phyloP scores from a whole-genome alignment of 225 moss, liverwort and hornwort genomes.

The Thuidium tamariscinum region DNA sequence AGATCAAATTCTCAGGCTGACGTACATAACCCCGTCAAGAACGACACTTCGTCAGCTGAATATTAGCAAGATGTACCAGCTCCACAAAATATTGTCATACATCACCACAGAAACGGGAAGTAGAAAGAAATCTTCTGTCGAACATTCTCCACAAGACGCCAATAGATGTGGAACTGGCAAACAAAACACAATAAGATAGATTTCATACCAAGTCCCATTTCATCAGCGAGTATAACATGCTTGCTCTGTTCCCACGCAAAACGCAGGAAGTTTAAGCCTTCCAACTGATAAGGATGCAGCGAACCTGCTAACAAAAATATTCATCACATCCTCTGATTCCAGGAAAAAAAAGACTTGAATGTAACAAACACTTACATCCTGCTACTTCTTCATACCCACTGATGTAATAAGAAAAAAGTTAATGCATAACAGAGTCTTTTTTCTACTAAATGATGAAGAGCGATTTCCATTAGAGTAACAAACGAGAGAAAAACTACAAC shows the following conservation, averaged over 20 bases:
- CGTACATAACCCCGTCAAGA: neutral
- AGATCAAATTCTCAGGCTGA: neutral
- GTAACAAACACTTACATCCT: neutral
- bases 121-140: neutral
- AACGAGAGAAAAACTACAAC: neutral
- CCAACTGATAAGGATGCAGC: constrained; percentile 94
- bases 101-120: neutral
- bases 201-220: constrained; percentile 79
- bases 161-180: neutral
- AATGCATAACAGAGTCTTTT: neutral
- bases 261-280: constrained; percentile 86
- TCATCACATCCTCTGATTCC: neutral
- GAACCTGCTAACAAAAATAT: constrained; percentile 35
- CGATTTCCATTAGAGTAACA: neutral
- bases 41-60: neutral
- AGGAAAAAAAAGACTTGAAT: neutral
- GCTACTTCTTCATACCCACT: neutral
- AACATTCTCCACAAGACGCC: neutral
- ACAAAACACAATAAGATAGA: neutral
- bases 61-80: neutral
- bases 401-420: neutral
- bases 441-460: neutral
- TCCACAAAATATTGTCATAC: neutral
- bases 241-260: constrained; percentile 92
- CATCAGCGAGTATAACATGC: constrained; percentile 97